Base-by-base conservation (phyloP, 495 filamentous ascomycete genomes). In the Hypoxylon subgilvum region DNA sequence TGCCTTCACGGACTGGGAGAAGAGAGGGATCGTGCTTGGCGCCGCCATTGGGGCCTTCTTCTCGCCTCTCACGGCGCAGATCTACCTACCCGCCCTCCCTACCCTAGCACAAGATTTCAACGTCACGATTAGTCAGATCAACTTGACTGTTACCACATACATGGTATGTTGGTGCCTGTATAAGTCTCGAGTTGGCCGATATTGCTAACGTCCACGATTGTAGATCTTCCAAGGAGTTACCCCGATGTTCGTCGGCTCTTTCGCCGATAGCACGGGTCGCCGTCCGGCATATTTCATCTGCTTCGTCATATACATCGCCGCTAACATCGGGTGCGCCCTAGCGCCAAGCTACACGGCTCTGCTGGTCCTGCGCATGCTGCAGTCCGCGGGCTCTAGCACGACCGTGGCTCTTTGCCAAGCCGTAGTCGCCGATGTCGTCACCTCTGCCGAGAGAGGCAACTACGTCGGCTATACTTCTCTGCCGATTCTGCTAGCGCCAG, bases 61-160 rank as follows among this genome's bases (percentile, higher is more conserved):
- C 75, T 90, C 88, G 0, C 87, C 88, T 1, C 69, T 91, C 8
- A 85, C 84, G 8, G 83, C 85, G 0, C 70, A 74, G 25, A 90
- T 92, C 54, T 93, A 93, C 71, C 86, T 88, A 42, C 88, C 88
- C 3, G 84, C 86, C 0, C 73, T 92, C 32, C 79, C 74, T n/a
- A 70, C 72, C 0, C 63, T 90, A 4, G 73, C 83, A 0, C 21
- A 65, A 0, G 79, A 84, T 18, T 78, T 87, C 51, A 9, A 80
- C 12, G 76, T 87, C 12, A 79, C 80, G 0, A 52, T 71, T 6
- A 71, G 76, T 3, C 66, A 82, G 39, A 82, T 88, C 51, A 89
- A 88, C 63, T 71, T 89, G 39, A 84, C 83, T 6, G 78, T 87
- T 8, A 86, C 84, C 6, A 79, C 81, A 2, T 86, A 84, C 55